These are phyloP conservation scores for Candida gorgasii DNA, from an alignment of 805 yeast species.

Conservation along the genomic window DNA sequence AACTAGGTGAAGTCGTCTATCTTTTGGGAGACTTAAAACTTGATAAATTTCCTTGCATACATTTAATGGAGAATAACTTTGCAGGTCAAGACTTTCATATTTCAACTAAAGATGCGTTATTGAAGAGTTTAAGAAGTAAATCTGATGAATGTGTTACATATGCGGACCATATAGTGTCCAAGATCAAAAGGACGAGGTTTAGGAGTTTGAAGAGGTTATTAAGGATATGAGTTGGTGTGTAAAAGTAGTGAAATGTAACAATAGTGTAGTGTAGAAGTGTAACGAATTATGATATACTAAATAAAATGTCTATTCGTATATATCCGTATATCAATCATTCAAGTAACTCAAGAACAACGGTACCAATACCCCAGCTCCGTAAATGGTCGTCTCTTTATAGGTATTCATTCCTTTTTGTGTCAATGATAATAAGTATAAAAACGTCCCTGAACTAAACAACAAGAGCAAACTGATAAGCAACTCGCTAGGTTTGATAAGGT, in stretches of 20 bases:
- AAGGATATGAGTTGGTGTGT: not conserved
- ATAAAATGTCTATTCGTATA: not conserved
- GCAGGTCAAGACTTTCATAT: not conserved
- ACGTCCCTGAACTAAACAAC: conserved; percentile 71
- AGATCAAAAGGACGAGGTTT: not conserved
- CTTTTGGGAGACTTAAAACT: conserved; percentile 11
- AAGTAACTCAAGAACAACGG: conserved; percentile 28
- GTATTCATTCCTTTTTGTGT: conserved; percentile 26
- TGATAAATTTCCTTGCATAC: conserved; percentile 14
- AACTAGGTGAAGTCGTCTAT: conserved; percentile 2
- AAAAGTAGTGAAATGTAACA: not conserved
- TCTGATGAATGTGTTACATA: conserved; percentile 10
- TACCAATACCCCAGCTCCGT: conserved; percentile 26
- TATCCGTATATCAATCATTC: conserved; percentile 13
- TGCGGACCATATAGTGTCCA: conserved; percentile 12
- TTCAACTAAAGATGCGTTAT: not conserved
- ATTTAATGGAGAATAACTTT: conserved; percentile 7
- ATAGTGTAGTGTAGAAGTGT: not conserved
- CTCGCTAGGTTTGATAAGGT: conserved; percentile 27
- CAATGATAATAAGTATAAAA: conserved; percentile 69
- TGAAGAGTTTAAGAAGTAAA: not conserved
- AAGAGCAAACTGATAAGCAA: conserved; percentile 56
- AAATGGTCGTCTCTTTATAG: conserved; percentile 15
- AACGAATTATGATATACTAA: not conserved
- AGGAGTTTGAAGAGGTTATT: not conserved